Base-by-base conservation (phyloP, 2,329 filamentous ascomycete species). In the Pleurostoma richardsiae region DNA sequence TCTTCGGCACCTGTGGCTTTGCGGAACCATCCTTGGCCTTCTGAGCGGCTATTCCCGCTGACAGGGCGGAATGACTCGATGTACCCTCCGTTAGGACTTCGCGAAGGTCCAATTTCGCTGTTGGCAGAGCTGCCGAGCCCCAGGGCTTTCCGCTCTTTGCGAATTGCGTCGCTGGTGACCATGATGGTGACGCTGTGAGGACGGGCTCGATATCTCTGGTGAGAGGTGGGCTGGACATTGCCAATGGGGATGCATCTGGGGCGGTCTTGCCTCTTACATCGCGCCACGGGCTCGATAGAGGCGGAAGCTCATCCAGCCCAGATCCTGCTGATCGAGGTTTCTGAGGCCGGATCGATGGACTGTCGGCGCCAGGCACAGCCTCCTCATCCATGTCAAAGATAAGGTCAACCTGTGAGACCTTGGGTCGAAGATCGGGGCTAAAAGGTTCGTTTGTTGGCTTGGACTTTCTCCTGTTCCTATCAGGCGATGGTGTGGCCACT, bases 331-430 rank as follows among this genome's bases (percentile, higher is more conserved):
- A n/a, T 48, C 44, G 4, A 39, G 49, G 49, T 29, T 43, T 57
- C 27, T 52, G 55, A 5, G 58, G 60, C 19, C 59, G 60, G 10
- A 63, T 56, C 6, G 54, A 47, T 3, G 66, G 62, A 42, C 63
- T 70, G 29, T 52, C 51, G 6, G 54, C 47, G 1, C 54, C 55
- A 5, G 63, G 57, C 0, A 57, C 53, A 7, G 75, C 76, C 40
- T 90, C 89, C 36, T 95, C 90, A 49, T 96, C 92, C 90, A 96
- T 96, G 54, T 89, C 83, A 60, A 96, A 96, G 64, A 96, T 95
- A 46, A 96, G 75, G 55, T 96, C 91, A 36, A 76, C 76, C 1
- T 77, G 71, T 0, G 86, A 91, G 26, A 76, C 76, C 57, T 82
- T 90, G 1, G 85, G 76, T 46, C 80, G 83, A 40, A 94, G 71